phyloP scores from a whole-genome alignment of 257 asterid genomes.

The Solanum corneliomulleri region DNA sequence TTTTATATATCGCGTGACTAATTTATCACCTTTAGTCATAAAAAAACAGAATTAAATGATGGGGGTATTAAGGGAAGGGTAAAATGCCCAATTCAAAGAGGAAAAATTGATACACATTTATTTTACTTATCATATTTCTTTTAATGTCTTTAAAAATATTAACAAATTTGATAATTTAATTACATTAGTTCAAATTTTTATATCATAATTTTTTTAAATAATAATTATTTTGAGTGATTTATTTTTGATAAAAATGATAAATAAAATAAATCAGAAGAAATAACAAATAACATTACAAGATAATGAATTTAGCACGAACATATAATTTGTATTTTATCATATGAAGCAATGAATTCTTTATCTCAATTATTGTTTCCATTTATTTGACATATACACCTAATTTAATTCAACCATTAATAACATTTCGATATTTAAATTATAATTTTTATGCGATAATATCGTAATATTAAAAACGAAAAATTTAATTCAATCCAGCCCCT shows the following conservation, averaged over 20 bases:
- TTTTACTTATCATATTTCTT: too few species aligned
- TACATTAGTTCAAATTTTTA: too few species aligned
- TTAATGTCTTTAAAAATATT: too few species aligned
- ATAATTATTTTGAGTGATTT: not conserved
- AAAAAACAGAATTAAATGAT: not conserved
- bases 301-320: not conserved
- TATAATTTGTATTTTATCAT: too few species aligned
- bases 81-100: not conserved
- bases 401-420: not conserved
- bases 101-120: not conserved
- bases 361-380: conserved; percentile 74
- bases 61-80: too few species aligned
- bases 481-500: not conserved
- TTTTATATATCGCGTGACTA: too few species aligned
- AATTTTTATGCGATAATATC: not conserved
- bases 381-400: conserved; percentile 19
- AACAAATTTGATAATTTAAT: too few species aligned
- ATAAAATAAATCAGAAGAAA: not conserved
- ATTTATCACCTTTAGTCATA: not conserved
- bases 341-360: conserved; percentile 15
- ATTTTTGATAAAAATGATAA: not conserved
- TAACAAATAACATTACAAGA: not conserved
- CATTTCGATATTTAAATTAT: not conserved
- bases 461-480: not conserved
- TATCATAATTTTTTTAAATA: not conserved